Evolutionary conservation across 1,139 yeast genomes (phyloP).

Genomic region (Blastobotrys capitulatus): DNA sequence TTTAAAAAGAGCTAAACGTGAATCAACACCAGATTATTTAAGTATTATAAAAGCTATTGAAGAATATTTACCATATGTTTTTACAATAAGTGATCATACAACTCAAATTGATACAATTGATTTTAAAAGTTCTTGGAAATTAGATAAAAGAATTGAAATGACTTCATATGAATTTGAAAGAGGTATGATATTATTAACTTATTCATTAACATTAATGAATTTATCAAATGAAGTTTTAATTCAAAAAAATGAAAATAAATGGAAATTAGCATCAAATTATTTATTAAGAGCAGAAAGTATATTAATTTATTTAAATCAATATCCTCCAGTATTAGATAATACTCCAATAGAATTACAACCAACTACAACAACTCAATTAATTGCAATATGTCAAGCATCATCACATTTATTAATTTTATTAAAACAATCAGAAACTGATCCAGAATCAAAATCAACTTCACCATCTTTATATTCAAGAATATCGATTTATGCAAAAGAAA

Average conservation of each 20-base stretch:
- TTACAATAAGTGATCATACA: conserved; percentile 18
- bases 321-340: conserved; percentile 17
- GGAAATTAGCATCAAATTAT: conserved; percentile 31
- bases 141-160: conserved; percentile 22
- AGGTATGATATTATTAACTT: conserved; percentile 30
- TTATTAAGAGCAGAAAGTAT: conserved; percentile 28
- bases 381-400: conserved; percentile 28
- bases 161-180: conserved; percentile 29
- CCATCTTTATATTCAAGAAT: conserved; percentile 30
- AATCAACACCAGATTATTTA: conserved; percentile 25
- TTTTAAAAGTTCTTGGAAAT: conserved; percentile 26
- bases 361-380: conserved; percentile 24
- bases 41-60: conserved; percentile 31
- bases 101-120: conserved; percentile 7
- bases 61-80: conserved; percentile 28
- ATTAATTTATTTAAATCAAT: conserved; percentile 24
- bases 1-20: conserved; percentile 30
- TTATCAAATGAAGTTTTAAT: conserved; percentile 21
- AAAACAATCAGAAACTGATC: conserved; percentile 20
- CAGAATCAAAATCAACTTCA: conserved; percentile 15
- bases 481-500: conserved; percentile 33
- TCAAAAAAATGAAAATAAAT: conserved; percentile 18
- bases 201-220: conserved; percentile 26
- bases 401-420: conserved; percentile 28
- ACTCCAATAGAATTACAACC: conserved; percentile 26